Conservation (phyloP, 2,329 filamentous ascomycete genomes). For the Colletotrichum liriopes region DNA sequence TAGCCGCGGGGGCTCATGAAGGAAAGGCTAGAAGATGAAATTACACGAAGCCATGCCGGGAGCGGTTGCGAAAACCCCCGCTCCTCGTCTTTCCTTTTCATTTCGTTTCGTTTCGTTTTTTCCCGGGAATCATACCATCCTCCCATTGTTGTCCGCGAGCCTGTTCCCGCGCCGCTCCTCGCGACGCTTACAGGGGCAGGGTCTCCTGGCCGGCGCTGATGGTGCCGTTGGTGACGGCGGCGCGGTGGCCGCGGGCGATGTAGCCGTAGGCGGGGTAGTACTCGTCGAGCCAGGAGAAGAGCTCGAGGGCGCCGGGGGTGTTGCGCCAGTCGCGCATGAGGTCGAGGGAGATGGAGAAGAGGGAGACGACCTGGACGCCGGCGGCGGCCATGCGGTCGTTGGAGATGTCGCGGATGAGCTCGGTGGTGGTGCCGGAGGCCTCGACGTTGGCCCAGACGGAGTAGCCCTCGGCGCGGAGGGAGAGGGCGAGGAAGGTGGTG, state of each 20-base stretch:
- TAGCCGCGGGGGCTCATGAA: slow-evolving; percentile 22
- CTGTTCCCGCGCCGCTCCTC: too few relatives aligned
- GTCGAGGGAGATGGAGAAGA: slow-evolving; percentile 77
- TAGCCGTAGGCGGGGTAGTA: slow-evolving; percentile 77
- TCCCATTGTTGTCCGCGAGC: not conserved
- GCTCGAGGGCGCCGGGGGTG: slow-evolving; percentile 65
- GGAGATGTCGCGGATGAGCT: slow-evolving; percentile 73
- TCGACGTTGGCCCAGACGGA: slow-evolving; percentile 82
- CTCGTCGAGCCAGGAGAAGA: slow-evolving; percentile 76
- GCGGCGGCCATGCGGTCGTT: slow-evolving; percentile 78
- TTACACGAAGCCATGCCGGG: not conserved
- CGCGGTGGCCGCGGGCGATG: slow-evolving; percentile 73
- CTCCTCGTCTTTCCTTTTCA: not conserved
- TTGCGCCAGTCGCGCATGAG: slow-evolving; percentile 81
- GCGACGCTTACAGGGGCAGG: slow-evolving; percentile 24
- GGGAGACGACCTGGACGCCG: slow-evolving; percentile 74
- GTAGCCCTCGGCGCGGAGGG: slow-evolving; percentile 79
- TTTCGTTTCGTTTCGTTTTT: not conserved
- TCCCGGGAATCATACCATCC: slow-evolving; percentile 24
- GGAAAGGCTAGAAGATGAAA: slow-evolving; percentile 31
- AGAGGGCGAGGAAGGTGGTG: slow-evolving; percentile 82
- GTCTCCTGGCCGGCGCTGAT: slow-evolving; percentile 68
- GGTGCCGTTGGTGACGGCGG: slow-evolving; percentile 73
- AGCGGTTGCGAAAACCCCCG: not conserved
- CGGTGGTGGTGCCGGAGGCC: slow-evolving; percentile 76